Evolutionary conservation across 805 yeast species (phyloP), one percentile per base, ranked within the genome.

Genomic region (Suhomyces xylopsoci): DNA sequence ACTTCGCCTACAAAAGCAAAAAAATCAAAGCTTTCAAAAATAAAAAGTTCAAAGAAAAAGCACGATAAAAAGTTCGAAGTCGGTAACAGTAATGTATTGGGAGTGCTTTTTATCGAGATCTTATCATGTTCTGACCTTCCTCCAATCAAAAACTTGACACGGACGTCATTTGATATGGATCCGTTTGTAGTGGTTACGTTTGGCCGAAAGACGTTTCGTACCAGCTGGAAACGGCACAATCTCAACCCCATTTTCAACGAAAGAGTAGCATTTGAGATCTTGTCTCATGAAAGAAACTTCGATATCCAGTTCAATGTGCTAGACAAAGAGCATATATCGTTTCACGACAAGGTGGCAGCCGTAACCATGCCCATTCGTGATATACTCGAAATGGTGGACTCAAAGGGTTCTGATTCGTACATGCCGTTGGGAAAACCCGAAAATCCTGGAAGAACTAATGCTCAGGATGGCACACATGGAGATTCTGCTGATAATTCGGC

Each of bases 171-270:
- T 63, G 97, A 91, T 67, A 90, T 94, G 96, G 99, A 94, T 64
- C 98, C 98, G 2, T 94, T 93, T 70, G 93, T 93, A 2, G 90
- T 93, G 17, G 85, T 90, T 1, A 85, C 97, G 0, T 90, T 93
- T 67, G 97, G 97, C 8, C 85, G 88, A 61, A 87, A 87, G 58
- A 90, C 93, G 0, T 93, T 82, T 67, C 81, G 96, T 58, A 91
- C 97, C 0, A 84, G 91, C 9, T 87, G 91, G 84, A 80, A 85
- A 58, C 80, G 88, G 20, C 97, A 93, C 66, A 86, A 90, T 1
- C 68, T 90, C 49, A 85, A 85, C 51, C 99, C 99, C 0, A 78
- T 84, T 0, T 93, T 84, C 70, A 84, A 90, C 60, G 96, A 92
- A 66, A 74, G 86, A 57, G 69, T 92, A 19, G 85, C 93, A 1